phyloP scores from a whole-genome alignment of 2,329 filamentous ascomycete genomes.

The Aspergillus puulaauensis region DNA sequence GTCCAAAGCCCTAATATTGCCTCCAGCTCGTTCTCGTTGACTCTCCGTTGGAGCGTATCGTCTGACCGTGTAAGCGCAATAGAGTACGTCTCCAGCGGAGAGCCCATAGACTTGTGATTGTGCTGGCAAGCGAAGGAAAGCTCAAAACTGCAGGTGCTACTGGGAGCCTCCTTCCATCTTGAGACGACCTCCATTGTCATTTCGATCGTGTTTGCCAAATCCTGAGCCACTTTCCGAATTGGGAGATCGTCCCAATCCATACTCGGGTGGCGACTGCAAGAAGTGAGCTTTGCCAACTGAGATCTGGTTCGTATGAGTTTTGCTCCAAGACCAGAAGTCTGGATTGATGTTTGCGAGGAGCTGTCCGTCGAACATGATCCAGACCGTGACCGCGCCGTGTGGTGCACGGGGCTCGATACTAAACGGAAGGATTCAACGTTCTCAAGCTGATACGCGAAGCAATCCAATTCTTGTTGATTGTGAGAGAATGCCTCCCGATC shows the following conservation, averaged over 20 bases:
- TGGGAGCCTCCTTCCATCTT: constrained; percentile 18
- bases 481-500: constrained; percentile 22
- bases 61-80: constrained; percentile 19
- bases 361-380: constrained; percentile 9
- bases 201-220: constrained; percentile 25
- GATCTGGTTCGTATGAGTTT: constrained; percentile 23
- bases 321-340: background rate
- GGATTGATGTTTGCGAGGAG: constrained; percentile 1
- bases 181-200: constrained; percentile 30
- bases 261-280: background rate
- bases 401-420: background rate
- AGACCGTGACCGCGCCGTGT: constrained; percentile 4
- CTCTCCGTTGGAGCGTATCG: constrained; percentile 26
- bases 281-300: constrained; percentile 25
- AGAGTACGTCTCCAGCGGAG: constrained; percentile 13
- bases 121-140: constrained; percentile 20
- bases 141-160: constrained; percentile 16
- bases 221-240: constrained; percentile 23
- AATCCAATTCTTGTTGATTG: constrained; percentile 35
- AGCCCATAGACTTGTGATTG: background rate
- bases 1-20: constrained; percentile 34
- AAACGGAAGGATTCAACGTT: constrained; percentile 24
- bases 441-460: constrained; percentile 30
- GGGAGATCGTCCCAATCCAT: constrained; percentile 29
- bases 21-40: constrained; percentile 28